Evolutionary conservation across 345 rosid species (phyloP), one percentile per base, ranked within the genome.

Genomic region (Salix brachista): DNA sequence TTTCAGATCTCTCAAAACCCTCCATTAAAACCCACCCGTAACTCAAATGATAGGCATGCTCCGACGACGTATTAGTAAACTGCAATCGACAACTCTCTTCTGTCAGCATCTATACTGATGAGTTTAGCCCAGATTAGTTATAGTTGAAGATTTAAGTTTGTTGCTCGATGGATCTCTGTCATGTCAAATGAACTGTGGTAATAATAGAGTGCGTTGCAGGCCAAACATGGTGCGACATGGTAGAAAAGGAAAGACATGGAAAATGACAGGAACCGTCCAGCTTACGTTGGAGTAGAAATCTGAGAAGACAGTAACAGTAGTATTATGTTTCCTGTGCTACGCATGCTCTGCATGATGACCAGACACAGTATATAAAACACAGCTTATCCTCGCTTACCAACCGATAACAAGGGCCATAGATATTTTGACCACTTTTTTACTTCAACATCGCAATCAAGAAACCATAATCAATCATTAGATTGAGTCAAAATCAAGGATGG

Each of bases 341-440:
- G 5, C 48, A 41, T 2, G 6, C 12, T 36, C 32, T 30, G 32
- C 32, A 30, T 30, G 32, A 30, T 30, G 4, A 64, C 44, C 69
- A 65, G 6, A 41, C 46, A 18, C n/a, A 42, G 3, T 16, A 16
- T 36, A 26, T 18, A 62, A 19, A 44, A 61, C 28, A 28, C 4
- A 23, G 7, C 26, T 23, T n/a, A 5, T n/a, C 71, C 65, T 23
- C 37, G 72, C 11, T 65, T 56, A 13, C 60, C 36, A 41, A 25
- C 58, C 61, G 8, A 37, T 17, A 17, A 16, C n/a, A 37, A 69
- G 30, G 17, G 30, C 30, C 39, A 36, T 6, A 4, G 2, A 10
- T 4, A 9, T 60, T 60, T 60, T 76, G 79, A 76, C 69, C 34
- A 21, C 78, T 67, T 67, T 65, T 16, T 1, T 21, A 7, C 44